Evolutionary conservation across 2,329 filamentous ascomycete genomes (phyloP), one percentile per base, ranked within the genome.

Genomic region (Trichoderma koningii): DNA sequence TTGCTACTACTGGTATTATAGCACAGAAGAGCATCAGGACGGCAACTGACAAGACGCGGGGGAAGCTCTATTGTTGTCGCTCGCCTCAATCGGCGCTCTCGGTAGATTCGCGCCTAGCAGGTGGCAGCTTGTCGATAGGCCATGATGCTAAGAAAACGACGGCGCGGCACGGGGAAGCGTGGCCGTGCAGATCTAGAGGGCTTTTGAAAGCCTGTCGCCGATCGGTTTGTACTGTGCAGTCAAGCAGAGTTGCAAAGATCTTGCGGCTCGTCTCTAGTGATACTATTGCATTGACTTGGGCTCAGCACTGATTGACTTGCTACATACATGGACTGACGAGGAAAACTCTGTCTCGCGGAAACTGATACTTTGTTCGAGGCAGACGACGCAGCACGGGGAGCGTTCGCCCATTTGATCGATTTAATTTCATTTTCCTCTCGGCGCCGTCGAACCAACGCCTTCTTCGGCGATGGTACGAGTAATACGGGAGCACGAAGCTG

Each of bases 151-250:
- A 55, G 34, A 38, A 34, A 42, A 47, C 51, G 28, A 26, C 48
- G 60, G 60, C 60, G 60, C 60, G 60, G 59, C 48, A 30, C 56
- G 59, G 34, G 50, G 41, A 53, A 63, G 61, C 52, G 41, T 41
- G 50, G 30, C 26, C 50, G 28, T 34, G 61, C 21, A 48, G 61
- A 63, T 63, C 61, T 38, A 63, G 9, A 34, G 26, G 17, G 9
- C 50, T 34, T 19, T 19, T 19, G 17, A 17, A 17, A 14, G 51
- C 51, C 38, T 55, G 30, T 41, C 30, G 23, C 19, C 19, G n/a
- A 28, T 12, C 48, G 48, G 12, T 7, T 28, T 28, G 48, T 30
- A 30, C 21, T 42, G 41, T 7, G 17, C 41, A 17, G 28, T 28
- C 30, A 30, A 30, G 30, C 30, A 28, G 28, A 23, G 21, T 23